Percentiles rank a stretch among this genome's conserved stretches.
Evolutionary conservation across 1,284 basidiomycete genomes (phyloP).

Genomic region (Blastosporella zonata): DNA sequence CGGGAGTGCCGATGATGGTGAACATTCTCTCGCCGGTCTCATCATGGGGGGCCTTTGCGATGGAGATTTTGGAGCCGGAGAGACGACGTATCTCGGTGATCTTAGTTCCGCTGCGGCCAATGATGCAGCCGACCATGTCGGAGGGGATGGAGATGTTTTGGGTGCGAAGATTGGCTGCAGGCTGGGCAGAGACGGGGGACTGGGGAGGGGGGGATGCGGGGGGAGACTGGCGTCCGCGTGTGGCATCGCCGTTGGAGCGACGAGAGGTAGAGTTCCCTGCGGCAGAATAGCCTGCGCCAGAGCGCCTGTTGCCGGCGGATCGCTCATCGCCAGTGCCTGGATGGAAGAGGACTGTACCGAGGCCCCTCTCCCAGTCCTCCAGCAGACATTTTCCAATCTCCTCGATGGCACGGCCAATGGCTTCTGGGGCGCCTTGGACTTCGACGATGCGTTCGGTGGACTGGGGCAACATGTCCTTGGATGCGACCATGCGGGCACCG

Average conservation of each 20-base stretch:
- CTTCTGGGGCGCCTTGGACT: slow-evolving; percentile 89
- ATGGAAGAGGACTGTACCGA: slow-evolving; percentile 94
- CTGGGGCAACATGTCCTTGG: slow-evolving; percentile 98
- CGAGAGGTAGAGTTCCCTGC: slow-evolving; percentile 44
- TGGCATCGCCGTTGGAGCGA: slow-evolving; percentile 55
- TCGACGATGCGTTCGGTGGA: slow-evolving; percentile 98
- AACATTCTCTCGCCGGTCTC: slow-evolving; percentile 99
- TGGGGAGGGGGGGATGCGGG: slow-evolving; percentile 52
- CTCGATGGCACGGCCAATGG: slow-evolving; percentile 88
- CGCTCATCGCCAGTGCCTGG: slow-evolving; percentile 83
- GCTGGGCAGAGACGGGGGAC: slow-evolving; percentile 49
- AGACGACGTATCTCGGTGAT: slow-evolving; percentile 98
- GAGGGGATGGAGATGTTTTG: slow-evolving; percentile 99
- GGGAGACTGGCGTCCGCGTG: slow-evolving; percentile 49
- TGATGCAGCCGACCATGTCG: slow-evolving; percentile 99
- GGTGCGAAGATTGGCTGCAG: slow-evolving; percentile 82
- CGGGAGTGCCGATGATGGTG: slow-evolving; percentile 95
- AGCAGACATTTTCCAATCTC: slow-evolving; percentile 95
- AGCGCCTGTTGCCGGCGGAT: slow-evolving; percentile 45
- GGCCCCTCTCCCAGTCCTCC: slow-evolving; percentile 94
- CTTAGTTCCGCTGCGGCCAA: slow-evolving; percentile 95
- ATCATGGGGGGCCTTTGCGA: slow-evolving; percentile 97
- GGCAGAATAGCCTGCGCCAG: slow-evolving; percentile 44
- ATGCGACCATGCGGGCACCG: slow-evolving; percentile 96
- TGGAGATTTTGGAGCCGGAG: slow-evolving; percentile 95